A percentile compares a stretch with the other conserved stretches of the same genome.
These are phyloP conservation scores for Flaveria sonorensis DNA, from an alignment of 129 eudicot species.

Conservation along the genomic window DNA sequence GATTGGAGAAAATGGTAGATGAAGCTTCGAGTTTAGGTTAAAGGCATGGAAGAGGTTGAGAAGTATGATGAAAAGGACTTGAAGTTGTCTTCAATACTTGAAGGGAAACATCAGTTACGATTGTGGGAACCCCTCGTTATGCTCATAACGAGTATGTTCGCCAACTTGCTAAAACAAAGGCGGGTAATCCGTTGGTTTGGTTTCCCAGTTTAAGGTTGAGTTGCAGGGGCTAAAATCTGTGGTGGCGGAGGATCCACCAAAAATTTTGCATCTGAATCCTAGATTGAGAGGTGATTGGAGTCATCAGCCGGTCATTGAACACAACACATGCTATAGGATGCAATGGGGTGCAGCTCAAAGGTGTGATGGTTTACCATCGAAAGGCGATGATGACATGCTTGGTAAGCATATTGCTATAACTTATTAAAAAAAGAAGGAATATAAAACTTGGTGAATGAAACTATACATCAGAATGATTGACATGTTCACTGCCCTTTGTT, in stretches of 20 bases:
- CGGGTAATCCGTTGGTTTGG: conserved; percentile 52
- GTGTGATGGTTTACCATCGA: conserved; percentile 83
- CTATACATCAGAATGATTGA: conserved; percentile 3
- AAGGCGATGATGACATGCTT: conserved; percentile 72
- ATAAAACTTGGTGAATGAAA: conserved; percentile 4
- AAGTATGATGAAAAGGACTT: conserved; percentile 43
- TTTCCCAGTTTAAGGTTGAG: conserved; percentile 92
- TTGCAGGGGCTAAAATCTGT: conserved; percentile 90
- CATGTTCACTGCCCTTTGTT: conserved; percentile 9
- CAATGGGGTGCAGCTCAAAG: conserved; percentile 95
- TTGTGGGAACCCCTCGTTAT: conserved; percentile 75
- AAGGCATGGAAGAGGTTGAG: conserved; percentile 75
- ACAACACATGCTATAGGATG: conserved; percentile 95
- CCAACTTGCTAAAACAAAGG: conserved; percentile 54
- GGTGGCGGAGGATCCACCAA: conserved; percentile 97
- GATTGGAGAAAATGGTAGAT: conserved; percentile 80
- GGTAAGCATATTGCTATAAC: conserved; percentile 35
- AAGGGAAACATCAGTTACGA: conserved; percentile 84
- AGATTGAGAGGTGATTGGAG: conserved; percentile 99
- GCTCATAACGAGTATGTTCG: conserved; percentile 91
- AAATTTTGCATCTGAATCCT: conserved; percentile 89
- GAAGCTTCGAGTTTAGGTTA: conserved; percentile 87
- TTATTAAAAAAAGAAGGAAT: not conserved
- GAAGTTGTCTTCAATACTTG: conserved; percentile 44
- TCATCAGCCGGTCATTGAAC: conserved; percentile 84